A percentile compares a stretch with the other conserved stretches of the same genome.
Conservation (phyloP, 768 basidiomycete species). For the Kwoniella heveanensis region DNA sequence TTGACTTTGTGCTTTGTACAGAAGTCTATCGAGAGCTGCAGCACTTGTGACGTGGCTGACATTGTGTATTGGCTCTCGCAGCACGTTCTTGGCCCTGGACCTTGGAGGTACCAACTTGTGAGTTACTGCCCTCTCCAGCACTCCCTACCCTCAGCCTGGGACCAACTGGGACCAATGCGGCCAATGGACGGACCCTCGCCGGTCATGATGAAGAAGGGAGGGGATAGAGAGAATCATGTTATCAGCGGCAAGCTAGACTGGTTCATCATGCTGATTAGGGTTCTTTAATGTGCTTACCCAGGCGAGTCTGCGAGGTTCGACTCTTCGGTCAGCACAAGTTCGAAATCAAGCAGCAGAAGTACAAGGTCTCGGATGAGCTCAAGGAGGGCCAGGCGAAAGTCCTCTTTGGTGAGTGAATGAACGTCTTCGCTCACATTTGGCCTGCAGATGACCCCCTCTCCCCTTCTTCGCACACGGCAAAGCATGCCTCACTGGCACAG, state of each 20-base stretch:
- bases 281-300: conserved; percentile 48
- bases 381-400: conserved; percentile 87
- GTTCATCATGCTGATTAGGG: too few species aligned
- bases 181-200: too few species aligned
- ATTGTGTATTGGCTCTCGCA: conserved; percentile 51
- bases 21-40: too few species aligned
- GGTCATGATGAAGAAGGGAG: too few species aligned
- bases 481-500: neutral
- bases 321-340: conserved; percentile 90
- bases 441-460: neutral
- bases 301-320: conserved; percentile 91
- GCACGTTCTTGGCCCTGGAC: conserved; percentile 93
- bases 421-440: neutral
- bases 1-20: too few species aligned
- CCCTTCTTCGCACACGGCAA: neutral
- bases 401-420: conserved; percentile 73
- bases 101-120: conserved; percentile 97
- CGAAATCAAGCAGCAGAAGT: conserved; percentile 89
- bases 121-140: conserved; percentile 50
- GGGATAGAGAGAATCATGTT: too few species aligned
- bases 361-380: conserved; percentile 87
- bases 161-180: too few species aligned
- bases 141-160: too few species aligned
- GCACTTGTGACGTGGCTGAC: neutral
- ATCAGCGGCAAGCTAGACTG: too few species aligned